These are phyloP conservation scores for Helianthus annuus DNA, from an alignment of 129 eudicot genomes.

Conservation along the genomic window HanXRQr2.0-SUNRISE NC_035441.2:151765015-151765514, in stretches of 20 bases:
- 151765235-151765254: not conserved
- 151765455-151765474: too few species aligned
- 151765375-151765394: too few species aligned
- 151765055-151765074: slow-evolving; percentile 62
- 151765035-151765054: slow-evolving; percentile 60
- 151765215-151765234: slow-evolving; percentile 30
- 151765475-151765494: too few species aligned
- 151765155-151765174: slow-evolving; percentile 51
- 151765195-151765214: slow-evolving; percentile 18
- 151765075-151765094: slow-evolving; percentile 37
- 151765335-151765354: too few species aligned
- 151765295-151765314: too few species aligned
- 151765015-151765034: slow-evolving; percentile 80
- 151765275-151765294: not conserved
- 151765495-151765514: too few species aligned
- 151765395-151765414: too few species aligned
- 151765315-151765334: too few species aligned
- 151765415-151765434: too few species aligned
- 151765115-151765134: slow-evolving; percentile 32
- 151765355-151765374: too few species aligned
- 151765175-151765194: slow-evolving; percentile 16
- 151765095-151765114: not conserved
- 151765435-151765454: too few species aligned
- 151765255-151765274: not conserved
- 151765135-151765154: slow-evolving; percentile 25